phyloP scores from a whole-genome alignment of 352 stramenopile genomes.

The Aphanomyces stellatus region DNA sequence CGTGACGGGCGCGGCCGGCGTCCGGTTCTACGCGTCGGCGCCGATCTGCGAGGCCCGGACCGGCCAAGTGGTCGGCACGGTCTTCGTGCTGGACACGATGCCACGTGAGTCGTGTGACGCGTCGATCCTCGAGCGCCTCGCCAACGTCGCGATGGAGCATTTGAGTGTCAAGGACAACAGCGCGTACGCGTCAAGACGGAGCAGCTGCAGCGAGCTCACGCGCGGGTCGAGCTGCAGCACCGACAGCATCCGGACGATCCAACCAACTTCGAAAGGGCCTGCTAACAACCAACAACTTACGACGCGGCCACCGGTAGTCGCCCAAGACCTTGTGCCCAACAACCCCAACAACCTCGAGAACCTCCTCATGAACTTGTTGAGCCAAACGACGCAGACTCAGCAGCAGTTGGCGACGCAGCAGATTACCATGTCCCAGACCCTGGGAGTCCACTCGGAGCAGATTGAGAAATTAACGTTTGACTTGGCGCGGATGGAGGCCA shows the following conservation, averaged over 20 bases:
- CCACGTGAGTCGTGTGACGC: conserved; percentile 13
- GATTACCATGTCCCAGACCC: conserved; percentile 55
- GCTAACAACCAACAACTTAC: not conserved
- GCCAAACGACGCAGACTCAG: conserved; percentile 78
- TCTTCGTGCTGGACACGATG: conserved; percentile 17
- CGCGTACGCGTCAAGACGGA: not conserved
- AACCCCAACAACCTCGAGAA: conserved; percentile 32
- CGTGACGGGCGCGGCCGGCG: conserved; percentile 13
- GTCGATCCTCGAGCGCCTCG: conserved; percentile 14
- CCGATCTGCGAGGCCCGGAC: conserved; percentile 15
- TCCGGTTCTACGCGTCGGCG: conserved; percentile 16
- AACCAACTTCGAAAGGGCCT: not conserved
- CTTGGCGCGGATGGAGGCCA: conserved; percentile 59
- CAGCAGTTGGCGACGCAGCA: conserved; percentile 73
- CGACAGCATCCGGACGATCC: not conserved
- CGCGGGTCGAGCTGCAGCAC: not conserved
- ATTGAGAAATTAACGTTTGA: conserved; percentile 68
- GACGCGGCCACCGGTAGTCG: not conserved
- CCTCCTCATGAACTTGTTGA: conserved; percentile 68
- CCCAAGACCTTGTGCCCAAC: not conserved
- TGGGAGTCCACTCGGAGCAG: conserved; percentile 66
- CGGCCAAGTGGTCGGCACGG: conserved; percentile 13
- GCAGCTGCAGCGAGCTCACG: not conserved
- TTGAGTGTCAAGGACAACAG: not conserved
- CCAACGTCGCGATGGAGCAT: conserved; percentile 20